Conservation (phyloP, 164 flowering plant genomes). For the Nymphaea colorata region DNA sequence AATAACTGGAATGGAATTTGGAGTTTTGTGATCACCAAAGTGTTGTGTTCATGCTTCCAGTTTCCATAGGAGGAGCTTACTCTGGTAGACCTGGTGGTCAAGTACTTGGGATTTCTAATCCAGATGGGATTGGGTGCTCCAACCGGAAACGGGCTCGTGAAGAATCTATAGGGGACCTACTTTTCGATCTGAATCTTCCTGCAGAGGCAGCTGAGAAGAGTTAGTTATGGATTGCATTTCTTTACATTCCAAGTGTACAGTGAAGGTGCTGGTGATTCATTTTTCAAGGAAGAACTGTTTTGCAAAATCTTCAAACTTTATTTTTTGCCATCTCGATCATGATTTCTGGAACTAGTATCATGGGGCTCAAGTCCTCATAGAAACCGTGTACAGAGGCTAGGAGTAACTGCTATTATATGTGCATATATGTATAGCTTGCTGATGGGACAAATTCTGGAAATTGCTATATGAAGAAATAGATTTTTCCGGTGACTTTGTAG, state of each 20-base stretch:
- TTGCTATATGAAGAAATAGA: too few relatives aligned
- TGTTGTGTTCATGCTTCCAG: too few relatives aligned
- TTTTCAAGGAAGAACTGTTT: not conserved
- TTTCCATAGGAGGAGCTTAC: not conserved
- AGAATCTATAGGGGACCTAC: slow-evolving; percentile 13
- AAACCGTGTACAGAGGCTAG: not conserved
- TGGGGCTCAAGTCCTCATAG: not conserved
- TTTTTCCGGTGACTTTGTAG: too few relatives aligned
- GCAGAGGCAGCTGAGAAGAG: slow-evolving; percentile 39
- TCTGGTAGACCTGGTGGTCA: slow-evolving; percentile 4
- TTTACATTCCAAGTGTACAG: not conserved
- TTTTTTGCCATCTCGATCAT: not conserved
- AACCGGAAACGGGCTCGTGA: slow-evolving; percentile 25
- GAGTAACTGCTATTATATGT: not conserved
- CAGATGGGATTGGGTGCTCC: slow-evolving; percentile 21
- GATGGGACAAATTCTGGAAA: not conserved
- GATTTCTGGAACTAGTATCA: not conserved
- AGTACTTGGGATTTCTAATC: slow-evolving; percentile 7
- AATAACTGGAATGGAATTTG: too few relatives aligned
- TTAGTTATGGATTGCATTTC: slow-evolving; percentile 7
- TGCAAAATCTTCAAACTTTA: not conserved
- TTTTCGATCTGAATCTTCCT: slow-evolving; percentile 32
- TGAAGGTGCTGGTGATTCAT: not conserved
- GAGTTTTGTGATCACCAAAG: too few relatives aligned
- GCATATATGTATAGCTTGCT: not conserved